Evolutionary conservation across 1,284 basidiomycete genomes (phyloP), one percentile per base, ranked within the genome.

Genomic region (Ganoderma multipileum): DNA sequence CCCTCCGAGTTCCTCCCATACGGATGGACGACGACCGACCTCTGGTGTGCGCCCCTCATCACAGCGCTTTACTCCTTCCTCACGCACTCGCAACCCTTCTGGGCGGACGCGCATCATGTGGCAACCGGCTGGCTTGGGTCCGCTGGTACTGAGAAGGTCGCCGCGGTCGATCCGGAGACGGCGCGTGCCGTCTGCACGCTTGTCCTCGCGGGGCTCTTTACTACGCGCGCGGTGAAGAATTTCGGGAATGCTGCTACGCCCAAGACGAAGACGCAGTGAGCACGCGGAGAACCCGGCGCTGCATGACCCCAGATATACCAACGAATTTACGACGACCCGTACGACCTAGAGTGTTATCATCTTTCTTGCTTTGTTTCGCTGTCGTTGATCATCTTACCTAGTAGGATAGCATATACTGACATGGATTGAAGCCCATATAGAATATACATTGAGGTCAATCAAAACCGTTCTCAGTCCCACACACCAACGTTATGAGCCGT

Each of bases 1-100:
- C 92, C 92, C 2, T 82, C 87, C 0, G 92, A 93, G 75, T 82
- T 94, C 12, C 83, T 84, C 62, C 84, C 90, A 0, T 91, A 91
- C 70, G 92, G 92, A 5, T 94, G 92, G 92, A 90, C 89, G 26
- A 88, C 88, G 30, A 84, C 85, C 0, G 92, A 94, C 75, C 77
- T 94, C 38, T 94, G 92, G 92, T 88, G 87, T 80, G 91, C 92
- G 41, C 92, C 88, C 47, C 81, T 87, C 72, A 80, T 88, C 73
- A 92, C 91, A 14, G 91, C 83, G 0, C 77, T 93, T 14, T 93
- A 89, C 74, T 90, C 92, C 64, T 85, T 91, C 70, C 84, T 93
- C 67, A 94, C 92, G 20, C 91, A 94, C 73, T 87, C 90, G 0
- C 91, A 93, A 78, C 91, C 91, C 0, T 92, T 92, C 79, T 94